Evolutionary conservation across 208 protist genomes (phyloP), one percentile per base, ranked within the genome.

Genomic region (Trichomonas vaginalis): DNA sequence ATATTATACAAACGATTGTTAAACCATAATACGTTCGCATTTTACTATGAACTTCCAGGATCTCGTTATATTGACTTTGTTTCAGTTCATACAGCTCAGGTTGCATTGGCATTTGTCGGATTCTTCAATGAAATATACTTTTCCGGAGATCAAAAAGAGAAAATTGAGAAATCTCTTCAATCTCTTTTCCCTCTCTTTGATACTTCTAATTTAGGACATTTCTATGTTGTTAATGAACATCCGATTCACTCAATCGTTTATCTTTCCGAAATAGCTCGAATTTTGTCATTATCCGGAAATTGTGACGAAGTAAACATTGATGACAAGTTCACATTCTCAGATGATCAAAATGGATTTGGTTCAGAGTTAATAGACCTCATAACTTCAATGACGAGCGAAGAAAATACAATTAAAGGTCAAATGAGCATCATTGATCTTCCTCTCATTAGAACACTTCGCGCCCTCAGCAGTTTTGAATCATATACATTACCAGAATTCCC

Each of bases 1-100:
- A 48, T 45, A 10, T 1, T 23, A 15, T 92, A 48, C 17, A 48
- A 51, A 47, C 23, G 86, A 51, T 39, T 51, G 17, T 8, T 92
- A 27, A 48, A 51, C 8, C 86, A 92, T 47, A 45, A 47, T 8
- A 92, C 40, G 0, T 51, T 51, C 56, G 86, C 45, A 35, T 92
- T 92, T 42, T 45, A 92, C 37, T 92, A 92, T 51, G 40, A 92
- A 51, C 86, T 92, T 92, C 86, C 86, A 42, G 86, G 86, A 2
- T 35, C 40, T 1, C 4, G 86, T 17, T 48, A 35, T 10, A 92
- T 92, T 51, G 45, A 92, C 37, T 92, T 92, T 47, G 32, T 23
- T 21, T 39, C 4, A 56, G 3, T 23, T 27, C 17, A 35, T 39
- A 21, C 27, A 32, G 40, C 86, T 39, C 23, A 39, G 17, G 45